Percentiles rank a stretch among this genome's conserved stretches.
These are phyloP conservation scores for Primulina tabacum DNA, from an alignment of 257 asterid genomes.

Conservation along the genomic window DNA sequence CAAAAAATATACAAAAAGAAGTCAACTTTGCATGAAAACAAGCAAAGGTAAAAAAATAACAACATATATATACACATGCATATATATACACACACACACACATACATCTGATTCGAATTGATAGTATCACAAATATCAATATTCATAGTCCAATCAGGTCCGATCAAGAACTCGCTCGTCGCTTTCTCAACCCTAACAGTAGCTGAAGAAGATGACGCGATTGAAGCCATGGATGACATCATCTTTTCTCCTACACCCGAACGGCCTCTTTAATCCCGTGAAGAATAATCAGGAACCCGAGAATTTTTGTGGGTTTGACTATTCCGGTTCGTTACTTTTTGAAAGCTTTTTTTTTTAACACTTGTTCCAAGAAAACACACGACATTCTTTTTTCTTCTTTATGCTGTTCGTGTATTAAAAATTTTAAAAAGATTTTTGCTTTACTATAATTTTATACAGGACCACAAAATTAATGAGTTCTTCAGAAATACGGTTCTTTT, in stretches of 20 bases:
- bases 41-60: constrained; percentile 1
- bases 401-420: constrained; percentile 7
- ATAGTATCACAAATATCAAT: constrained; percentile 82
- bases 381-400: neutral
- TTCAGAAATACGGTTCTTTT: neutral
- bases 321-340: constrained; percentile 25
- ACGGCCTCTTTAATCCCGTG: neutral
- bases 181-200: constrained; percentile 83
- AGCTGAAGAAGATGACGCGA: constrained; percentile 56
- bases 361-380: constrained; percentile 11
- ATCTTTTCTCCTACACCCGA: neutral
- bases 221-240: constrained; percentile 39
- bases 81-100: neutral
- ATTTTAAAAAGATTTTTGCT: neutral
- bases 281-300: constrained; percentile 30
- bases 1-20: constrained; percentile 24
- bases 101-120: constrained; percentile 76
- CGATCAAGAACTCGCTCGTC: constrained; percentile 93
- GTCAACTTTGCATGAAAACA: constrained; percentile 54
- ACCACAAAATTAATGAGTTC: constrained; percentile 17
- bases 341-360: constrained; percentile 17
- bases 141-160: constrained; percentile 96
- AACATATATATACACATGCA: neutral
- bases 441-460: constrained; percentile 11
- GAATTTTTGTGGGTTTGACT: constrained; percentile 35